Percentiles rank a stretch among this genome's conserved stretches.
Conservation (phyloP, 2,329 filamentous ascomycete genomes). For the Lachnellula occidentalis region DNA sequence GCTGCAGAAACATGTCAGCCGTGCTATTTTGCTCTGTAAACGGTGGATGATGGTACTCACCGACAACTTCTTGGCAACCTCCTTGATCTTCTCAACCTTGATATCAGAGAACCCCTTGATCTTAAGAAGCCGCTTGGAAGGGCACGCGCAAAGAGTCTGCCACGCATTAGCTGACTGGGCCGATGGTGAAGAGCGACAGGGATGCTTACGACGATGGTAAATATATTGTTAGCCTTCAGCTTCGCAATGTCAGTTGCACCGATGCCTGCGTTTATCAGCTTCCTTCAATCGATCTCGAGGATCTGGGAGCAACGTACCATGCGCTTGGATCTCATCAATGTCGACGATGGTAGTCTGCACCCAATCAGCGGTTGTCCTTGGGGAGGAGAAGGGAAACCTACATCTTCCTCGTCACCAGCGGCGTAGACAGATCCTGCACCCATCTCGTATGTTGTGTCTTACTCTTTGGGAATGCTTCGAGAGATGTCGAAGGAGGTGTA, state of each 20-base stretch:
- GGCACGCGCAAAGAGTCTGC: constrained; percentile 55
- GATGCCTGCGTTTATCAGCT: constrained; percentile 42
- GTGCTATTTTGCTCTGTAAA: background rate
- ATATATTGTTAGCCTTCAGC: constrained; percentile 56
- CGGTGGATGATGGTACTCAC: constrained; percentile 18
- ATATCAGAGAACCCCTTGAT: constrained; percentile 67
- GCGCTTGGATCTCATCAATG: constrained; percentile 60
- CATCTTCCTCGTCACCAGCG: constrained; percentile 16
- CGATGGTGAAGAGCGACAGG: background rate
- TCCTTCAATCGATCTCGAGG: background rate
- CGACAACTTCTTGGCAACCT: constrained; percentile 46
- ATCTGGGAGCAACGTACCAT: constrained; percentile 39
- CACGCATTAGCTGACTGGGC: background rate
- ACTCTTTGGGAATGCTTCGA: background rate
- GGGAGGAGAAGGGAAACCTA: background rate
- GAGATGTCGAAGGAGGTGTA: background rate
- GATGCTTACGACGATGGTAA: constrained; percentile 53
- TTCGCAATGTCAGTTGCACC: constrained; percentile 61
- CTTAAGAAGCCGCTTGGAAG: constrained; percentile 54
- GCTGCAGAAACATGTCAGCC: constrained; percentile 40
- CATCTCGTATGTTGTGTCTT: constrained; percentile 3
- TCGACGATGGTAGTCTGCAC: constrained; percentile 46
- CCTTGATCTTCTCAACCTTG: constrained; percentile 67
- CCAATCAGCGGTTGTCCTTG: background rate
- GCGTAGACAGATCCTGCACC: constrained; percentile 9